A percentile compares a stretch with the other conserved stretches of the same genome.
phyloP scores from a whole-genome alignment of 306 rosid species.

The Ammopiptanthus mongolicus region DNA sequence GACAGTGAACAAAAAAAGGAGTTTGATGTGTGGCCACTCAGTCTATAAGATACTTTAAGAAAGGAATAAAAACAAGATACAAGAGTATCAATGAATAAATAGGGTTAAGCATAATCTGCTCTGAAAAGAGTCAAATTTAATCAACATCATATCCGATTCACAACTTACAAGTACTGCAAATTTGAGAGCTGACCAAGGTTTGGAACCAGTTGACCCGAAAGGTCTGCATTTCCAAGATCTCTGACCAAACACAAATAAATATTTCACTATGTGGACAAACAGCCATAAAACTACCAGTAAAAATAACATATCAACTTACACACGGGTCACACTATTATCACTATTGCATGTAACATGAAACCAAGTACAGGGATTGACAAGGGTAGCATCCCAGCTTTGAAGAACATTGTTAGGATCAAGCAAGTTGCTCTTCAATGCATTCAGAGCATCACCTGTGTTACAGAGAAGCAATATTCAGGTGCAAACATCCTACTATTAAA shows the following conservation, averaged over 20 bases:
- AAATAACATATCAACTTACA: conserved; percentile 53
- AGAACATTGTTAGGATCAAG: conserved; percentile 85
- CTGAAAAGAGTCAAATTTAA: conserved; percentile 3
- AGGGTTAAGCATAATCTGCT: not conserved
- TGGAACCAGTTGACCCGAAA: conserved; percentile 68
- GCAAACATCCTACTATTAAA: conserved; percentile 9
- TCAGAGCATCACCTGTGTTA: conserved; percentile 79
- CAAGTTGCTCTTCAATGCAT: conserved; percentile 69
- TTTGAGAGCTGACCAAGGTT: conserved; percentile 67
- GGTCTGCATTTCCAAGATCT: conserved; percentile 94
- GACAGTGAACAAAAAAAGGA: not conserved
- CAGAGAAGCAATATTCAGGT: conserved; percentile 25
- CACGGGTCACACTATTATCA: conserved; percentile 84
- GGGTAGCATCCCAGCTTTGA: conserved; percentile 91
- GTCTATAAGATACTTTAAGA: not conserved
- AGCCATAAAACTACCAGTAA: not conserved
- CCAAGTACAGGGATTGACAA: conserved; percentile 97
- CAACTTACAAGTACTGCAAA: conserved; percentile 89
- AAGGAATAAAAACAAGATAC: not conserved
- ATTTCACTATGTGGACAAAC: not conserved
- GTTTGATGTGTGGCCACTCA: not conserved
- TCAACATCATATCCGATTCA: not conserved
- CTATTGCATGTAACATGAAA: conserved; percentile 85
- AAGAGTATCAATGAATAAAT: not conserved
- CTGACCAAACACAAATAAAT: conserved; percentile 40